A percentile compares a stretch with the other conserved stretches of the same genome.
phyloP scores from a whole-genome alignment of 306 rosid species.

The Senna siamea region DNA sequence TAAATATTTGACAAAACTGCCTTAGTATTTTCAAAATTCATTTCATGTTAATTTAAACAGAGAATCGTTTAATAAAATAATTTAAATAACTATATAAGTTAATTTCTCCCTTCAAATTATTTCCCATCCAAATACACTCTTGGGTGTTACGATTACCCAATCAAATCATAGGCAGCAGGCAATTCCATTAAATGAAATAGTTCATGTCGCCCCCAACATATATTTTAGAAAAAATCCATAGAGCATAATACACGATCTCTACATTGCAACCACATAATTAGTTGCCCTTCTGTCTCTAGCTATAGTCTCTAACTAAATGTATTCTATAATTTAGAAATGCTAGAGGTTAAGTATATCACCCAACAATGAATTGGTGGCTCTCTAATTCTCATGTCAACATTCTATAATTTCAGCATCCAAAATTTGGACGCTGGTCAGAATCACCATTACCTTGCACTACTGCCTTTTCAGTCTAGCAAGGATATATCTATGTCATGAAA shows the following conservation, averaged over 20 bases:
- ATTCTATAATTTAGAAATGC: constrained; percentile 10
- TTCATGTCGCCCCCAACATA: neutral
- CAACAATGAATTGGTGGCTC: neutral
- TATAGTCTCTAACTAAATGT: neutral
- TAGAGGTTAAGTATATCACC: constrained; percentile 4
- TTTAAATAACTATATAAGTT: neutral
- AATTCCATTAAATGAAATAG: neutral
- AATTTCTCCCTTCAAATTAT: neutral
- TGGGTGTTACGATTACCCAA: neutral
- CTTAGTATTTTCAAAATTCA: neutral
- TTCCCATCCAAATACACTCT: neutral
- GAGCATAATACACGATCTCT: neutral
- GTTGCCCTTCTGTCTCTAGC: neutral
- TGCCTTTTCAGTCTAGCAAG: neutral
- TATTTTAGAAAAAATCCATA: neutral
- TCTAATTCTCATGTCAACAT: neutral
- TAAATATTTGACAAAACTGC: neutral
- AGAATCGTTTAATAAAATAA: neutral
- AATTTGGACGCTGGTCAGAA: constrained; percentile 6
- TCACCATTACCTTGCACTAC: constrained; percentile 4
- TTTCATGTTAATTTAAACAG: neutral
- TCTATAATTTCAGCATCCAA: neutral
- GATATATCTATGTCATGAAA: neutral
- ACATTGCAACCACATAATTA: neutral
- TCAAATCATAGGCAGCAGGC: neutral